Evolutionary conservation across 2,329 filamentous ascomycete species (phyloP).

Genomic region (Colletotrichum sojae): DNA sequence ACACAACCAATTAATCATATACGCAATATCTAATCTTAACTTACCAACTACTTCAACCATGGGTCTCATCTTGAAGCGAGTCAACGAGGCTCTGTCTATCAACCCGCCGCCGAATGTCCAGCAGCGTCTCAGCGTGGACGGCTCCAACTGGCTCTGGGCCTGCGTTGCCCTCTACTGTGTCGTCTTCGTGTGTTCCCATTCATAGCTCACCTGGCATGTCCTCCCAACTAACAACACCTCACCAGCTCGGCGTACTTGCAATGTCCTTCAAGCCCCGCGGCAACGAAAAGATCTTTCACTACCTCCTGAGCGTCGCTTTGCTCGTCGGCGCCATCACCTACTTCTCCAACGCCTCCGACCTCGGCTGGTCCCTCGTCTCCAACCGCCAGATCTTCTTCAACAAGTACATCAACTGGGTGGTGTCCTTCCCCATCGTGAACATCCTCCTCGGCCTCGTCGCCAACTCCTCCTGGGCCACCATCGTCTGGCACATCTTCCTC

Average conservation of each 20-base stretch:
- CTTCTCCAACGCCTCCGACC: conserved; percentile 66
- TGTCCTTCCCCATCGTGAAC: conserved; percentile 62
- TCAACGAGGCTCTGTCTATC: conserved; percentile 62
- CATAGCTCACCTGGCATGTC: background rate
- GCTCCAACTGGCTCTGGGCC: conserved; percentile 70
- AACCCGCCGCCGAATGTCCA: conserved; percentile 60
- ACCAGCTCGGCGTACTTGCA: conserved; percentile 56
- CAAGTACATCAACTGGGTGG: conserved; percentile 69
- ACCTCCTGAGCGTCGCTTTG: conserved; percentile 65
- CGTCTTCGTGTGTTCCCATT: conserved; percentile 56
- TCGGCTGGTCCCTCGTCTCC: conserved; percentile 59
- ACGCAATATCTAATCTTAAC: background rate
- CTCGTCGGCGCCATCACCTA: conserved; percentile 66
- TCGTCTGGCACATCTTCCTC: conserved; percentile 64
- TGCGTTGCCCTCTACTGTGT: conserved; percentile 65
- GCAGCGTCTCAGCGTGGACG: conserved; percentile 57
- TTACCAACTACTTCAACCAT: conserved; percentile 44
- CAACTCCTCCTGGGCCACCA: conserved; percentile 70
- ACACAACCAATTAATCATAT: background rate
- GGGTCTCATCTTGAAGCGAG: conserved; percentile 49
- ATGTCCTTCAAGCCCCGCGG: conserved; percentile 58
- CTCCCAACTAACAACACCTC: conserved; percentile 27
- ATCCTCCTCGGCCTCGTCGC: conserved; percentile 65
- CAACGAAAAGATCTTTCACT: conserved; percentile 70
- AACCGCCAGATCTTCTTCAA: conserved; percentile 69